Base-by-base conservation (phyloP, 2,329 filamentous ascomycete species). In the Epichloe glyceriae region DNA sequence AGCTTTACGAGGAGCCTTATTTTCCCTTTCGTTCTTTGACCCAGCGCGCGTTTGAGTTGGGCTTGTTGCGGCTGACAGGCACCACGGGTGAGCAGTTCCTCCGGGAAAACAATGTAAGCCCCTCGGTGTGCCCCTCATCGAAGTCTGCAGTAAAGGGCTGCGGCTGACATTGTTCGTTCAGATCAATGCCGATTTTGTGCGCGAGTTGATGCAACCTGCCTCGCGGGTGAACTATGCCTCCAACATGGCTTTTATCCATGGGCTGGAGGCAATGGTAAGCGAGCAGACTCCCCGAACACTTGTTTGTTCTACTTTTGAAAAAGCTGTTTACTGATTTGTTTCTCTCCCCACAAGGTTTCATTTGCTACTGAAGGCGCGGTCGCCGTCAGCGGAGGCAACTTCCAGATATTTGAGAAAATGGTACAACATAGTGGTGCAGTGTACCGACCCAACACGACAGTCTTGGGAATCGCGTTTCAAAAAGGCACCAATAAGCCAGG, bases 141-240 rank as follows among this genome's bases (percentile, higher is more conserved):
- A 11, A 10, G 3, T 30, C 8, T 30, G 30, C 8, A 30, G 30
- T 30, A 11, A 30, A 30, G 30, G 10, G 30, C 30, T 11, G 19
- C 2, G 52, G 20, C 51, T 55, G 45, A 57, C 38, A 12, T 10
- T 20, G 12, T 4, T 3, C 5, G 15, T 40, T 12, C 38, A 81
- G 60, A 81, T 96, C 51, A 73, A 77, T 22, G 70, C 73, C 0
- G 63, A 71, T 0, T 97, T 95, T 63, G 74, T 83, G 0, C 78
- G 79, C 14, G 88, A 98, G 47, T 80, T 98, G 46, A 80, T 97
- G 26, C 91, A 97, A 67, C 88, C 91, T 2, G 86, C 83, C 52
- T 96, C 93, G 1, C 78, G 93, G 19, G 91, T 96, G 55, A 97
- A 97, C 66, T 98, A 96, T 67, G 93, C 86, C 1, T 88, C 90